phyloP scores from a whole-genome alignment of 805 yeast genomes.

The Teunomyces atbi region DNA sequence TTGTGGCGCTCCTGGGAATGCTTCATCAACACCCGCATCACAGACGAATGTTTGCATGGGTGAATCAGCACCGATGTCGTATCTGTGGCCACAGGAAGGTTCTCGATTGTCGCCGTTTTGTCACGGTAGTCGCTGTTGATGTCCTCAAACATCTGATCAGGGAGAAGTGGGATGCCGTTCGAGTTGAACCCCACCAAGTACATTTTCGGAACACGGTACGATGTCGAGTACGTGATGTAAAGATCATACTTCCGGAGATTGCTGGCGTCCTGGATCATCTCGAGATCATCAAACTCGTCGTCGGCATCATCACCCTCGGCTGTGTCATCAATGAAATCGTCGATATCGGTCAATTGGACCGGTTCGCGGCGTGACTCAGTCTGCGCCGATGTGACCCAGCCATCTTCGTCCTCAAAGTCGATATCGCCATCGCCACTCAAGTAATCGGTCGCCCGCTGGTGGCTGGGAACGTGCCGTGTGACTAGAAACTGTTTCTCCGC shows the following conservation, averaged over 20 bases:
- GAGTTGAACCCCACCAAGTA: conserved; percentile 84
- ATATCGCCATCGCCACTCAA: conserved; percentile 43
- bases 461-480: conserved; percentile 86
- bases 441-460: conserved; percentile 62
- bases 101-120: conserved; percentile 95
- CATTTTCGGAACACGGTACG: conserved; percentile 94
- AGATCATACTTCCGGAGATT: conserved; percentile 74
- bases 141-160: conserved; percentile 92
- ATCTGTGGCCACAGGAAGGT: conserved; percentile 76
- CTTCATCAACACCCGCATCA: conserved; percentile 84
- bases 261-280: conserved; percentile 25
- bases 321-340: conserved; percentile 45
- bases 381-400: conserved; percentile 46
- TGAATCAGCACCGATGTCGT: conserved; percentile 86
- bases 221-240: conserved; percentile 89
- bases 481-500: conserved; percentile 82
- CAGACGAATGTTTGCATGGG: conserved; percentile 94
- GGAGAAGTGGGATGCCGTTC: conserved; percentile 82
- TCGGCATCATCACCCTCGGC: conserved; percentile 36
- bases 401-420: conserved; percentile 46
- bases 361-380: neutral
- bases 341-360: conserved; percentile 41
- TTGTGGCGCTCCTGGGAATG: conserved; percentile 43
- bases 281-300: conserved; percentile 28
- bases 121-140: conserved; percentile 88